Conservation (phyloP, 2,329 filamentous ascomycete genomes). For the Cryphonectria naterciae region DNA sequence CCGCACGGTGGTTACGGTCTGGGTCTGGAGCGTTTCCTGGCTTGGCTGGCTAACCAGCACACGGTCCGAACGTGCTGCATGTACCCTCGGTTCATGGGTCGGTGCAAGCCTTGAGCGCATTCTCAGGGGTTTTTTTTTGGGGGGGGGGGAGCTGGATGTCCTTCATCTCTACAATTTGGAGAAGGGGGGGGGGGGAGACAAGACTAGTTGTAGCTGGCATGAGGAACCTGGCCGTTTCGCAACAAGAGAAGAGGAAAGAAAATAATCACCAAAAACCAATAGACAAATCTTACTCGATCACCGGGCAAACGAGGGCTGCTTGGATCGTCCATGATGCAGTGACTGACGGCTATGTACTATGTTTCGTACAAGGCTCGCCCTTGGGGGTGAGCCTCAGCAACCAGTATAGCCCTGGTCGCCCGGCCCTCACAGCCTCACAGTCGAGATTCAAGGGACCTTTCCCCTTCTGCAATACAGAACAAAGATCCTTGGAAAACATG, state of each 20-base stretch:
- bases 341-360: background rate
- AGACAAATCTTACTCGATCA: background rate
- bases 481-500: background rate
- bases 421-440: conserved; percentile 8
- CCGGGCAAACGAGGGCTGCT: background rate
- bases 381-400: background rate
- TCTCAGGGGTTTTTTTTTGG: background rate
- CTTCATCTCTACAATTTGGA: background rate
- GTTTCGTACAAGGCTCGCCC: background rate
- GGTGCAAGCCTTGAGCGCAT: conserved; percentile 70
- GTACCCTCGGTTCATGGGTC: conserved; percentile 80
- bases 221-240: background rate
- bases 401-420: background rate
- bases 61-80: conserved; percentile 70
- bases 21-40: conserved; percentile 80
- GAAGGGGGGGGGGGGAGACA: background rate
- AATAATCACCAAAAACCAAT: background rate
- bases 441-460: conserved; percentile 16
- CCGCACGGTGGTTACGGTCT: conserved; percentile 94
- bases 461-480: background rate
- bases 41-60: conserved; percentile 67
- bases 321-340: background rate
- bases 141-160: background rate
- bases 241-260: background rate
- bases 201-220: background rate